Conservation (phyloP, 2,329 filamentous ascomycete genomes). For the Colletotrichum neosansevieriae region DNA sequence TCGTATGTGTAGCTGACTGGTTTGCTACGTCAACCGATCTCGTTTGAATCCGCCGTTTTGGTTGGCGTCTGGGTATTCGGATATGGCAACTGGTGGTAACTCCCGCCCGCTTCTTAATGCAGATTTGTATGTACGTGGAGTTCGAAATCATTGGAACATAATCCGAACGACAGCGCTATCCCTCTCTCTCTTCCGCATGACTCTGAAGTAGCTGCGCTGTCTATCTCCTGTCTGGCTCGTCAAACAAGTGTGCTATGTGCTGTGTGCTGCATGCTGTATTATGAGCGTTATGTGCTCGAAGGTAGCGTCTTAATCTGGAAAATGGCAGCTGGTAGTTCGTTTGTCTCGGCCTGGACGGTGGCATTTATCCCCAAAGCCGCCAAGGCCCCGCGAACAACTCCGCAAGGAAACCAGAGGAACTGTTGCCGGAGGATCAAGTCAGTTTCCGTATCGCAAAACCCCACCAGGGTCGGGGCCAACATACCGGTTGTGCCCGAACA, state of each 20-base stretch:
- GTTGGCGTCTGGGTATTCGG: conserved; percentile 28
- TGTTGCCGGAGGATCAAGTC: conserved; percentile 49
- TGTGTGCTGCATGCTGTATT: neutral
- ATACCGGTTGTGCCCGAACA: conserved; percentile 81
- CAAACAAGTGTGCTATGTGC: neutral
- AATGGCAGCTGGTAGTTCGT: conserved; percentile 86
- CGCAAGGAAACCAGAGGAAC: conserved; percentile 97
- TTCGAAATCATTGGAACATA: conserved; percentile 21
- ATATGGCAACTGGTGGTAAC: conserved; percentile 14
- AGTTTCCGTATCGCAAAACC: neutral
- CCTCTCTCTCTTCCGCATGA: neutral
- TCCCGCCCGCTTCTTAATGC: conserved; percentile 10
- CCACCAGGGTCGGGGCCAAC: conserved; percentile 46
- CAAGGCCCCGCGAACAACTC: conserved; percentile 90
- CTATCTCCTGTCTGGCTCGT: neutral
- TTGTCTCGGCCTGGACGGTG: conserved; percentile 90
- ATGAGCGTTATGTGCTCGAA: conserved; percentile 66
- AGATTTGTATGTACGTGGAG: conserved; percentile 25
- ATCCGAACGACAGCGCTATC: conserved; percentile 10
- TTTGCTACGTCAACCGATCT: conserved; percentile 16
- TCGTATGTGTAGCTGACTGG: conserved; percentile 22
- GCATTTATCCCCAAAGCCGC: conserved; percentile 92
- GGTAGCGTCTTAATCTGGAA: conserved; percentile 94
- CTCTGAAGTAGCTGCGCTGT: neutral
- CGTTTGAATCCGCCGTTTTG: conserved; percentile 23